Evolutionary conservation across 345 rosid genomes (phyloP), one percentile per base, ranked within the genome.

Genomic region (Triadica sebifera): DNA sequence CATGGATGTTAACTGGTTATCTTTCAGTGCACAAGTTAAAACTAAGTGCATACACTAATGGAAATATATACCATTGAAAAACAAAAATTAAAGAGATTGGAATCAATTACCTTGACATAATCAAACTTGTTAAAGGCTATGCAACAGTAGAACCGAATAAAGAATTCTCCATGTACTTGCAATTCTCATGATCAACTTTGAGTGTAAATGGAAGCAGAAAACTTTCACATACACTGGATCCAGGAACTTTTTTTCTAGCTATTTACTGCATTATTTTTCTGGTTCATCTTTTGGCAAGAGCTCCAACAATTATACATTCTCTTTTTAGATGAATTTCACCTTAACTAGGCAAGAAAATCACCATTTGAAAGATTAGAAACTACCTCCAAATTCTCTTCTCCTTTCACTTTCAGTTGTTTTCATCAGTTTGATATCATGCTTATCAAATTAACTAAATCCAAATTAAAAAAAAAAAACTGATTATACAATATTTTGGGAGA

Each of bases 261-360:
- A n/a, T 34, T 53, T 60, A 20, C 51, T 11, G 19, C 60, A 43
- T 46, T 63, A 60, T 39, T 38, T 43, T 43, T 75, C 20, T 12
- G 53, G 49, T 69, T 76, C 78, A 74, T 72, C 78, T 74, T 82
- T 52, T 63, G 82, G 34, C 70, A 71, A 73, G 80, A 77, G 73
- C 75, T 82, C 29, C 72, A 75, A 65, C 67, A 47, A 56, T 56
- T 66, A 39, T 89, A 86, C 55, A 71, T 86, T 73, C 93, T 84
- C 89, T 91, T 91, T 83, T 79, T 79, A 1, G 81, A 80, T 11
- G 89, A 78, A 12, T 82, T 86, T 97, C 97, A 93, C 46, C 86
- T 91, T 75, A 87, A 82, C 74, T 68, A 82, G 43, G 87, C 78
- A 73, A 87, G 92, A 51, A 76, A 66, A 58, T 77, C 78, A 65